Percentiles rank a stretch among this genome's conserved stretches.
These are phyloP conservation scores for Chlorella sp. DNA, from an alignment of 139 green algal genomes.

Conservation along the genomic window DNA sequence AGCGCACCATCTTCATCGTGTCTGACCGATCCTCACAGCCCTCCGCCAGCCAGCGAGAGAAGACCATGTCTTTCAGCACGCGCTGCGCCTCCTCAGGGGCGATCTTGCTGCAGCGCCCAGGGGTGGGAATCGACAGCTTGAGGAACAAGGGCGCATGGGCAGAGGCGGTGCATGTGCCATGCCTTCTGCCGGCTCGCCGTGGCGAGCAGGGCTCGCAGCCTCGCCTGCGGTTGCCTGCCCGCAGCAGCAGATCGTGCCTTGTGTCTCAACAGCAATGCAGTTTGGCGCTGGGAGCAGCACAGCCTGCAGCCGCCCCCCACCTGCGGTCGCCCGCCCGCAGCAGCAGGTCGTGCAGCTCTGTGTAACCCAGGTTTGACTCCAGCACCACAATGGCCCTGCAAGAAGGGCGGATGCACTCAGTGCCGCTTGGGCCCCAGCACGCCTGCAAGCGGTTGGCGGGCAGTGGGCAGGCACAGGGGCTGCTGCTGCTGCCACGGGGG, in stretches of 20 bases:
- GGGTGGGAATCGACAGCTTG: no score
- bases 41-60: constrained; percentile 64
- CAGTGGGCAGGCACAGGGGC: no score
- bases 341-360: constrained; percentile 77
- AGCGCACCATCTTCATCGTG: constrained; percentile 71
- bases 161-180: no score
- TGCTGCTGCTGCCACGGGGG: no score
- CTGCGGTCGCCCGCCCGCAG: constrained; percentile 51
- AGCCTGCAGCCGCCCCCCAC: no score
- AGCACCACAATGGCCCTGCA: constrained; percentile 84
- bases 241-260: constrained; percentile 64
- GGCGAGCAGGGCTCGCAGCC: no score
- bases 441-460: no score
- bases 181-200: no score
- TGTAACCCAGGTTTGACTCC: constrained; percentile 90
- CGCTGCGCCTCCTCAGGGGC: constrained; percentile 60
- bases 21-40: constrained; percentile 76
- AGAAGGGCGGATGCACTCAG: neutral
- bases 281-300: no score
- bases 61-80: constrained; percentile 80
- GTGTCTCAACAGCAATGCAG: no score
- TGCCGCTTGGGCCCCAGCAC: neutral
- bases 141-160: no score
- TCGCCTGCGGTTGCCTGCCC: constrained; percentile 56
- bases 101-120: constrained; percentile 44